Evolutionary conservation across 2,329 filamentous ascomycete genomes (phyloP).

Genomic region (Clarireedia sp.): DNA sequence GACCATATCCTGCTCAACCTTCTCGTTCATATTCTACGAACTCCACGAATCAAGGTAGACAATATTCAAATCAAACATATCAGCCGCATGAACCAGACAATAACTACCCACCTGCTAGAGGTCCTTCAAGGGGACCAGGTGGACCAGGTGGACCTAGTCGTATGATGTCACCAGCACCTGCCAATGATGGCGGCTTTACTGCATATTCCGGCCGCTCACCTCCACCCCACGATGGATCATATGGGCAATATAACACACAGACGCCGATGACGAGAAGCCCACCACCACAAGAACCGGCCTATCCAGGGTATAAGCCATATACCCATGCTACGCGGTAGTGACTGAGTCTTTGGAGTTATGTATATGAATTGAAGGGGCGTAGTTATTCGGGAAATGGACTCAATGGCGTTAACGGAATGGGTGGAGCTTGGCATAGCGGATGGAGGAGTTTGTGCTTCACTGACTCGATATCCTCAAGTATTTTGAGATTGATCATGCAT

Average conservation of each 20-base stretch:
- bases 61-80: constrained; percentile 7
- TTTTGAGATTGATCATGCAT: too few relatives aligned
- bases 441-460: too few relatives aligned
- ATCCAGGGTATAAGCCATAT: constrained; percentile 7
- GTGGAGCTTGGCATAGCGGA: too few relatives aligned
- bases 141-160: constrained; percentile 15
- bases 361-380: too few relatives aligned
- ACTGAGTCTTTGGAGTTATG: neutral
- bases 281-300: neutral
- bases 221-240: neutral
- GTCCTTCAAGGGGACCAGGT: constrained; percentile 17
- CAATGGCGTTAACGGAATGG: too few relatives aligned
- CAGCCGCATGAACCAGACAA: constrained; percentile 1
- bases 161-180: constrained; percentile 21
- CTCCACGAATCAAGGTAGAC: constrained; percentile 8
- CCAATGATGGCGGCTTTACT: constrained; percentile 19
- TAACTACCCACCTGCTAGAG: constrained; percentile 1
- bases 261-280: constrained; percentile 2
- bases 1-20: constrained; percentile 16
- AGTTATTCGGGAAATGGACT: too few relatives aligned
- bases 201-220: neutral
- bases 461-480: too few relatives aligned
- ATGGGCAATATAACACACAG: neutral
- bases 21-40: constrained; percentile 22
- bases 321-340: neutral